Base-by-base conservation (phyloP, 2,329 filamentous ascomycete species). In the Alternaria viburni region DNA sequence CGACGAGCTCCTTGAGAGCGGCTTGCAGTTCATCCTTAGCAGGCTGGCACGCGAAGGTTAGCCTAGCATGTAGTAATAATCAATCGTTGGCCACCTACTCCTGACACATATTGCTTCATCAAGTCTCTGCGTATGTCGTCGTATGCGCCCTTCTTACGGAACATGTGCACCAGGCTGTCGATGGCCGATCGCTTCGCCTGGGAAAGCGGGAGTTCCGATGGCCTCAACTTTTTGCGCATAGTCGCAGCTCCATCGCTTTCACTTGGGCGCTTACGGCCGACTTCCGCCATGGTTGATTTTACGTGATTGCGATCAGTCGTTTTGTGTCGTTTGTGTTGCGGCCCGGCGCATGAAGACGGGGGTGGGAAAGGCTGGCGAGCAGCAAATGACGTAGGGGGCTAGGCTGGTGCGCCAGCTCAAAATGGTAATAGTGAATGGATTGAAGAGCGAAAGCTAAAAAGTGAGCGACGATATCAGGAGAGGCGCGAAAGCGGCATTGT, bases 131-230 rank as follows among this genome's bases (percentile, higher is more conserved):
- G 89, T 67, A 94, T 87, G 13, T 86, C 83, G 79, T 96, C 92
- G 75, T 94, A 96, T 61, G 91, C 91, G 64, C 92, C 92, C 79
- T 93, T 93, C 82, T 94, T 95, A 81, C 94, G 94, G 82, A 94
- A 95, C 11, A 87, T 90, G 75, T 92, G 90, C n/a, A 91, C 87
- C 21, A 95, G 86, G 15, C 86, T 87, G 71, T 94, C 91, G 60
- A 95, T 93, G 2, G 90, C 89, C 2, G 87, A 86, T 67, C 91
- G 86, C 56, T 92, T 92, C n/a, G 88, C 86, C 4, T 90, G 90
- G 6, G 91, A 87, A 19, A 94, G 81, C 2, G 92, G 92, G 17
- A 95, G 84, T 70, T 95, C 92, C 0, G 90, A 90, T 4, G 91
- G 87, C 78, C 93, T 93, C 77, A 90, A 88, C 73, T 88, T 91